These are phyloP conservation scores for Fusarium albosuccineum DNA, from an alignment of 2,329 filamentous ascomycete species.

Conservation along the genomic window DNA sequence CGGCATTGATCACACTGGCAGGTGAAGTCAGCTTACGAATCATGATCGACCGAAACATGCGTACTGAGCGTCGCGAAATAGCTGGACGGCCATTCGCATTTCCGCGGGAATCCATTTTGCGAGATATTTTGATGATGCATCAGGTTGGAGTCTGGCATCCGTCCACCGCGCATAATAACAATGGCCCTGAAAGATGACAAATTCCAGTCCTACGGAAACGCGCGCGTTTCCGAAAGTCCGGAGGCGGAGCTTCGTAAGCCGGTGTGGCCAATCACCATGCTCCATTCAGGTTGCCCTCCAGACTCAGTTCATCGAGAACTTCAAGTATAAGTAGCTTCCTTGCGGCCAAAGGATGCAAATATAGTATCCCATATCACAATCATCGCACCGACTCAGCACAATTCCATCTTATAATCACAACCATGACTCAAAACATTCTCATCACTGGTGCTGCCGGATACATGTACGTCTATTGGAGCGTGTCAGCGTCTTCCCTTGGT, in stretches of 20 bases:
- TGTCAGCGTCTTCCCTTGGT: background rate
- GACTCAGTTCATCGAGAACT: background rate
- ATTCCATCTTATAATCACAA: background rate
- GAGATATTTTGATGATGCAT: too few species aligned
- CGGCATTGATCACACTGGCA: conserved; percentile 44
- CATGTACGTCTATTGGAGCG: conserved; percentile 38
- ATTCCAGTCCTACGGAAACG: conserved; percentile 20
- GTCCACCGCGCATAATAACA: background rate
- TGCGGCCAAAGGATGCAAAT: background rate
- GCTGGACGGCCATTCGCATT: conserved; percentile 10
- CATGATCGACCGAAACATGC: background rate
- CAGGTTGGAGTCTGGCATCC: too few species aligned
- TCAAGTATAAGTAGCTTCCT: conserved; percentile 1
- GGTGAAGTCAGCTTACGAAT: background rate
- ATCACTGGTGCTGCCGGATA: conserved; percentile 54
- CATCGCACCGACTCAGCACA: background rate
- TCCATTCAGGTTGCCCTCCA: background rate
- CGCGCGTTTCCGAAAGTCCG: conserved; percentile 33
- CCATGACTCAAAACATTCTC: conserved; percentile 48
- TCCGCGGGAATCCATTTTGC: conserved; percentile 25
- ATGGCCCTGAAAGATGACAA: conserved; percentile 14
- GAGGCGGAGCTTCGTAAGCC: background rate
- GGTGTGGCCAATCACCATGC: background rate
- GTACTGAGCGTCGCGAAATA: conserved; percentile 39
- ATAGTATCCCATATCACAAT: background rate